Evolutionary conservation across 441 rosid genomes (phyloP).

Genomic region (Rhodomyrtus psidioides): DNA sequence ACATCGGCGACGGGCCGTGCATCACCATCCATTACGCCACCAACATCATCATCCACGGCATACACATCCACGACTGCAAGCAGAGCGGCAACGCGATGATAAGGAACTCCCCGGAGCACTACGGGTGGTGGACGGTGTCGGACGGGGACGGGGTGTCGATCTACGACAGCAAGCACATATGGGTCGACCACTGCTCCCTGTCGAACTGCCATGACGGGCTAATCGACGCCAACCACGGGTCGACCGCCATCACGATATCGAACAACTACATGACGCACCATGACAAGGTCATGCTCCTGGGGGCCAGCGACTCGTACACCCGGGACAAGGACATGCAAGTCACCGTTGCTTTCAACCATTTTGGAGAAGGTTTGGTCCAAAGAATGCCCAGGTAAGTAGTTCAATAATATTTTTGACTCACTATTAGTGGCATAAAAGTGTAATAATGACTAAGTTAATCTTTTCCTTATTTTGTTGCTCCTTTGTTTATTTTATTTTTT

Average conservation of each 20-base stretch:
- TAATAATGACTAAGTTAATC: neutral
- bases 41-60: slow-evolving; percentile 15
- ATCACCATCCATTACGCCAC: slow-evolving; percentile 9
- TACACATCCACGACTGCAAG: slow-evolving; percentile 12
- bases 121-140: slow-evolving; percentile 10
- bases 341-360: slow-evolving; percentile 14
- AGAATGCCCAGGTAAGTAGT: slow-evolving; percentile 9
- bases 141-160: slow-evolving; percentile 9
- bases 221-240: slow-evolving; percentile 5
- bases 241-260: slow-evolving; percentile 14
- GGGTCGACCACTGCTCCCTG: slow-evolving; percentile 15
- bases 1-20: slow-evolving; percentile 9
- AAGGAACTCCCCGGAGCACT: slow-evolving; percentile 6
- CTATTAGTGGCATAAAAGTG: neutral
- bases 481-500: neutral
- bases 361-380: slow-evolving; percentile 14
- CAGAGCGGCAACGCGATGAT: slow-evolving; percentile 4
- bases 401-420: neutral
- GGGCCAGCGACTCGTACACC: slow-evolving; percentile 10
- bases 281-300: slow-evolving; percentile 14
- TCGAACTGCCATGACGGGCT: slow-evolving; percentile 12
- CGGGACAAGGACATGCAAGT: slow-evolving; percentile 13
- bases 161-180: slow-evolving; percentile 3
- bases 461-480: neutral
- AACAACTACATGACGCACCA: slow-evolving; percentile 18